Evolutionary conservation across 352 stramenopile genomes (phyloP).

Genomic region (Phytophthora meadii): DNA sequence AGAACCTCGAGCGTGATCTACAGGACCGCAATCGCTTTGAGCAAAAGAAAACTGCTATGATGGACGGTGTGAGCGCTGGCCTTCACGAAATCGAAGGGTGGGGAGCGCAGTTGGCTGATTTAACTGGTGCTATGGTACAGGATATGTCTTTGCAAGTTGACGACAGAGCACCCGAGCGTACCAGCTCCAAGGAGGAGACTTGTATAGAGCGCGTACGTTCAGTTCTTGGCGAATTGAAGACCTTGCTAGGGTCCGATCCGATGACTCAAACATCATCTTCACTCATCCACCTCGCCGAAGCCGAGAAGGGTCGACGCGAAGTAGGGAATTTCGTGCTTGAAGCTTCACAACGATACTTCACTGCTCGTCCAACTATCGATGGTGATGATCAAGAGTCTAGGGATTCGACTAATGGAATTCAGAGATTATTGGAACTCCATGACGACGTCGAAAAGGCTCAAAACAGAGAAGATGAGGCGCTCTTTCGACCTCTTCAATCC

Average conservation of each 20-base stretch:
- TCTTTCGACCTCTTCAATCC: constrained; percentile 33
- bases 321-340: constrained; percentile 59
- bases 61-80: constrained; percentile 23
- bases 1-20: constrained; percentile 55
- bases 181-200: constrained; percentile 22
- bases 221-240: constrained; percentile 48
- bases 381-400: background rate
- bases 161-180: constrained; percentile 18
- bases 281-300: constrained; percentile 50
- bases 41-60: constrained; percentile 30
- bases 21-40: constrained; percentile 36
- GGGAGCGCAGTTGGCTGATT: constrained; percentile 32
- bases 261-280: constrained; percentile 58
- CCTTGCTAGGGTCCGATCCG: constrained; percentile 50
- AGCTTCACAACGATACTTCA: constrained; percentile 46
- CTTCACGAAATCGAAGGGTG: constrained; percentile 54
- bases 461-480: constrained; percentile 61
- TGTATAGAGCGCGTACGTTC: constrained; percentile 36
- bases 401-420: constrained; percentile 12
- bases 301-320: constrained; percentile 63
- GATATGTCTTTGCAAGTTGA: constrained; percentile 40
- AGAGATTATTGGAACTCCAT: constrained; percentile 46
- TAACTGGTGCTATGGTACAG: constrained; percentile 40
- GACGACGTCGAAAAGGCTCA: constrained; percentile 50
- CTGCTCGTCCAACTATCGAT: background rate